Percentiles rank a stretch among this genome's conserved stretches.
These are phyloP conservation scores for Betula pendula DNA, from an alignment of 306 rosid genomes.

Conservation along the genomic window DNA sequence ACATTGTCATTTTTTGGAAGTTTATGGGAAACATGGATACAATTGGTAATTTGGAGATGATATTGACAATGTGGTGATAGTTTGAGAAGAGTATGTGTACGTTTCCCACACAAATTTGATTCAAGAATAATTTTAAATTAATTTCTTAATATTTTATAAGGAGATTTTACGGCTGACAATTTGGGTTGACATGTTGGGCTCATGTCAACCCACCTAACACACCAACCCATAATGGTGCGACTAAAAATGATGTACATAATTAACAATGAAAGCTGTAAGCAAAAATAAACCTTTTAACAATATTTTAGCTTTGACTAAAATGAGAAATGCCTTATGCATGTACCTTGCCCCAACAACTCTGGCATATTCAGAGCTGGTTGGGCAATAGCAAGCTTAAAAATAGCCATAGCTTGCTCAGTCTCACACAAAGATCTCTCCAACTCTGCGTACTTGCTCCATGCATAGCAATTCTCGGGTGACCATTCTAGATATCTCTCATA, in stretches of 20 bases:
- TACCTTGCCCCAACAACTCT: conserved; percentile 93
- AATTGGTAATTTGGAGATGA: no score
- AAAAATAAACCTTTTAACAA: not conserved
- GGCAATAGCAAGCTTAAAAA: conserved; percentile 90
- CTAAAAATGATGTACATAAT: not conserved
- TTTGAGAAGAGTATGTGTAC: no score
- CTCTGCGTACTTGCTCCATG: conserved; percentile 93
- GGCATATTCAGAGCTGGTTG: conserved; percentile 98
- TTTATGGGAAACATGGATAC: no score
- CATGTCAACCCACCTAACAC: no score
- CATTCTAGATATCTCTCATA: conserved; percentile 87
- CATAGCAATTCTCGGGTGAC: conserved; percentile 91
- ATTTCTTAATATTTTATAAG: no score
- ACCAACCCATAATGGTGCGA: no score
- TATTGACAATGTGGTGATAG: no score
- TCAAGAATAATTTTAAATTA: no score
- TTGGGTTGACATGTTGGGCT: no score
- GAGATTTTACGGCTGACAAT: no score
- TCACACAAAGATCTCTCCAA: conserved; percentile 79
- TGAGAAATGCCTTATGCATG: conserved; percentile 1
- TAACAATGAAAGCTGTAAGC: not conserved
- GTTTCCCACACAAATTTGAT: no score
- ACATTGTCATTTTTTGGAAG: no score
- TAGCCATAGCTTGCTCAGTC: conserved; percentile 84
- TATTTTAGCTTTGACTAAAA: not conserved